These are phyloP conservation scores for Cryptosporidium ryanae DNA, from an alignment of 169 alveolate species.

Conservation along the genomic window DNA sequence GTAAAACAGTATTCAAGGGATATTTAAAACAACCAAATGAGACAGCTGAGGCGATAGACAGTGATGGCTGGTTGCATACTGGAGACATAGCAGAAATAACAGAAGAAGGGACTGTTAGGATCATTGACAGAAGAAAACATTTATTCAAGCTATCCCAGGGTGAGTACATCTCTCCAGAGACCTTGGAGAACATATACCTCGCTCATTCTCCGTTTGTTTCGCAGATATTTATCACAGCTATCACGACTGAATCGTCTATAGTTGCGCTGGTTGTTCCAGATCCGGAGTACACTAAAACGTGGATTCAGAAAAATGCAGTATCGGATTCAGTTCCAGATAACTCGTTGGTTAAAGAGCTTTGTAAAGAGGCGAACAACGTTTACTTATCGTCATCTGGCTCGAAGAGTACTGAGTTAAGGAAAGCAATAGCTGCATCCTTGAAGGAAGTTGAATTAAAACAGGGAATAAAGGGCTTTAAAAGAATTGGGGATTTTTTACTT, in stretches of 20 bases:
- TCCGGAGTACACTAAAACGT: constrained; percentile 54
- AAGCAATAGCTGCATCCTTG: constrained; percentile 71
- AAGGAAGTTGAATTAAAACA: constrained; percentile 77
- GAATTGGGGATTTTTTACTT: constrained; percentile 84
- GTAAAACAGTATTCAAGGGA: constrained; percentile 87
- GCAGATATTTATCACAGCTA: constrained; percentile 82
- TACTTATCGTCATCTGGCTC: background rate
- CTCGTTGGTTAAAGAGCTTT: constrained; percentile 73
- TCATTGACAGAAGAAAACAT: constrained; percentile 94
- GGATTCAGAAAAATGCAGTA: constrained; percentile 27
- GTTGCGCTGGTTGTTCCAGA: constrained; percentile 79
- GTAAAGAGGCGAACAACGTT: constrained; percentile 65
- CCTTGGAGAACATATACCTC: constrained; percentile 87
- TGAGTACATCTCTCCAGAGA: constrained; percentile 96
- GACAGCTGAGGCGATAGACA: constrained; percentile 88
- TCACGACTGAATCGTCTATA: constrained; percentile 77
- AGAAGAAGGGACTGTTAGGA: constrained; percentile 88
- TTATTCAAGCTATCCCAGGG: constrained; percentile 95
- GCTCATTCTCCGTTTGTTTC: constrained; percentile 78
- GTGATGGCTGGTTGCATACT: constrained; percentile 92
- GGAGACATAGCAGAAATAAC: constrained; percentile 92
- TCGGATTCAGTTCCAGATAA: background rate
- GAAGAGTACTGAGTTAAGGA: constrained; percentile 30
- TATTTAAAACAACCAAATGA: constrained; percentile 87
- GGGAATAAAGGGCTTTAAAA: constrained; percentile 81